phyloP scores from a whole-genome alignment of 176 grass and related monocot species.

The Elaeis guineensis region DNA sequence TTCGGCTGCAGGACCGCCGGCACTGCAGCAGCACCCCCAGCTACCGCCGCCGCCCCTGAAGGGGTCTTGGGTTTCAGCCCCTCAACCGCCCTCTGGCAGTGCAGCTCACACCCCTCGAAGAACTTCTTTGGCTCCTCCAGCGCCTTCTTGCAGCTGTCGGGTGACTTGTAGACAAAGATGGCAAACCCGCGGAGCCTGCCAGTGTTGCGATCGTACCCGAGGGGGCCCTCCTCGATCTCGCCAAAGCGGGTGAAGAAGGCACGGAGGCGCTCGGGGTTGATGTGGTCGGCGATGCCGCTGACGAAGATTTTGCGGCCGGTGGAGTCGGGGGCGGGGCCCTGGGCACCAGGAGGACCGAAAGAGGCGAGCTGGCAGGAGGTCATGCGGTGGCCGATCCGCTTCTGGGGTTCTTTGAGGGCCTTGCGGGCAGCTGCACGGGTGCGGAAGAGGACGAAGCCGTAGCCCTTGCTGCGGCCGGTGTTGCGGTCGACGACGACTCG shows the following conservation, averaged over 20 bases:
- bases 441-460: conserved; percentile 58
- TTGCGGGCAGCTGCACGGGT: conserved; percentile 22
- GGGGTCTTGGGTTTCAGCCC: conserved; percentile 19
- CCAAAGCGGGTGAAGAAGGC: no score
- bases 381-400: conserved; percentile 35
- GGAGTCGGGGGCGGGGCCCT: no score
- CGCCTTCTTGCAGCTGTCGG: conserved; percentile 13
- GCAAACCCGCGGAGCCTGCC: no score
- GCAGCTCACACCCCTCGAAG: conserved; percentile 45
- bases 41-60: background rate
- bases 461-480: conserved; percentile 43
- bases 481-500: conserved; percentile 31
- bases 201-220: no score
- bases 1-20: conserved; percentile 1
- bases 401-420: conserved; percentile 43
- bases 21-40: background rate
- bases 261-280: no score
- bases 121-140: conserved; percentile 44
- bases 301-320: no score
- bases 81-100: conserved; percentile 32
- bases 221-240: no score
- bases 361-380: conserved; percentile 53
- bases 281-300: no score
- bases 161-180: no score
- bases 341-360: conserved; percentile 19